These are phyloP conservation scores for Filobasidium floriforme DNA, from an alignment of 768 basidiomycete species.

Conservation along the genomic window DNA sequence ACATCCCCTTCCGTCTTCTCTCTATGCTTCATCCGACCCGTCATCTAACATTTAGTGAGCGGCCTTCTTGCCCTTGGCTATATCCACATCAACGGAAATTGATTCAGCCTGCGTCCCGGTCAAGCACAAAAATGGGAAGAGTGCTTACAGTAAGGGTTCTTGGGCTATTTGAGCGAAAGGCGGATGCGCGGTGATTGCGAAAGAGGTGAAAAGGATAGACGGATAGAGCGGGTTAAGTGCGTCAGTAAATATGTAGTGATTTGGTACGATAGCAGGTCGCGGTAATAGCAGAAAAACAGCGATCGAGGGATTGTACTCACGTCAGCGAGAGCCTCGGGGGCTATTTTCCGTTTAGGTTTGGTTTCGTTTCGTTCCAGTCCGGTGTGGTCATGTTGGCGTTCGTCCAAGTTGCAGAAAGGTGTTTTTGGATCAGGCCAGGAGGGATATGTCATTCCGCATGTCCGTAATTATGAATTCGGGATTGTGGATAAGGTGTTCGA, in stretches of 20 bases:
- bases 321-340: constrained; percentile 35
- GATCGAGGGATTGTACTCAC: constrained; percentile 7
- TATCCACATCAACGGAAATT: background rate
- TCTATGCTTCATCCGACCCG: background rate
- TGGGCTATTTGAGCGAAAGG: constrained; percentile 27
- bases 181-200: too few species aligned
- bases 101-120: background rate
- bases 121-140: background rate
- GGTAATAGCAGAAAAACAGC: background rate
- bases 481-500: too few species aligned
- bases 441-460: too few species aligned
- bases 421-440: too few species aligned
- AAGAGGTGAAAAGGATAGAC: background rate
- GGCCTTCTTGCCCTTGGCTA: background rate
- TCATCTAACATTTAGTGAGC: background rate
- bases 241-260: too few species aligned
- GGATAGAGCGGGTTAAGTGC: background rate
- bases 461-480: too few species aligned
- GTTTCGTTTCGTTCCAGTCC: background rate
- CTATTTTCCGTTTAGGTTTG: too few species aligned
- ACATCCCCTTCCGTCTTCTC: background rate
- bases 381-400: background rate
- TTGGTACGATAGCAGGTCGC: too few species aligned
- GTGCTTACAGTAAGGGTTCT: constrained; percentile 39
- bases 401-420: too few species aligned